phyloP scores from a whole-genome alignment of 139 green algal genomes.

The Chlorella sp. region DNA sequence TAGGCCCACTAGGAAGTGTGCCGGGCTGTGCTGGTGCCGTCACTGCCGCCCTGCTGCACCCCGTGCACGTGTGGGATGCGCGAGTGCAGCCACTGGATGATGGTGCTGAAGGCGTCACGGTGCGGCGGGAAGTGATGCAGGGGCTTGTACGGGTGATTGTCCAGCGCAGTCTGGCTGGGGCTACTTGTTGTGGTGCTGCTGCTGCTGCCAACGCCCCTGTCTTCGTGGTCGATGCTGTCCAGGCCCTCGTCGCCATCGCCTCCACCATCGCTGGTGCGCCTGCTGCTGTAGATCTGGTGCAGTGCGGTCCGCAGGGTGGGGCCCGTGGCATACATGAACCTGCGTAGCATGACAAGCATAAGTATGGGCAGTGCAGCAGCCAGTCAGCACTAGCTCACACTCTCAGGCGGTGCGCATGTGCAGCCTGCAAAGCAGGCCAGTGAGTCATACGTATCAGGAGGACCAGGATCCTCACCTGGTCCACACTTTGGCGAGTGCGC shows the following conservation, averaged over 20 bases:
- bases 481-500: slow-evolving; percentile 4
- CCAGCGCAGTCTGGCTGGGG: not conserved
- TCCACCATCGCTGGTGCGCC: too few species aligned
- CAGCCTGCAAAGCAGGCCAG: not conserved
- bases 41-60: too few species aligned
- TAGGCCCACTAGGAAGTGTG: too few species aligned
- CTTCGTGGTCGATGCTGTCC: too few species aligned
- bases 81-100: slow-evolving; percentile 9
- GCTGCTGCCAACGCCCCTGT: too few species aligned
- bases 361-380: not conserved
- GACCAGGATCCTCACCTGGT: not conserved
- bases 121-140: not conserved
- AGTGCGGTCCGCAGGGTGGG: not conserved
- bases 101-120: slow-evolving; percentile 3
- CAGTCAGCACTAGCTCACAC: too few species aligned
- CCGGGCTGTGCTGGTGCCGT: too few species aligned
- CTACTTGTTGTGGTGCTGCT: not conserved
- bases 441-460: too few species aligned
- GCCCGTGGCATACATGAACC: slow-evolving; percentile 11
- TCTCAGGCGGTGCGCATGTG: not conserved
- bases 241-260: too few species aligned
- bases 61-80: not conserved
- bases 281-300: not conserved
- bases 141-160: not conserved
- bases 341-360: not conserved